These are phyloP conservation scores for Sistotremastrum niveocremeum DNA, from an alignment of 768 basidiomycete species.

Conservation along the genomic window DNA sequence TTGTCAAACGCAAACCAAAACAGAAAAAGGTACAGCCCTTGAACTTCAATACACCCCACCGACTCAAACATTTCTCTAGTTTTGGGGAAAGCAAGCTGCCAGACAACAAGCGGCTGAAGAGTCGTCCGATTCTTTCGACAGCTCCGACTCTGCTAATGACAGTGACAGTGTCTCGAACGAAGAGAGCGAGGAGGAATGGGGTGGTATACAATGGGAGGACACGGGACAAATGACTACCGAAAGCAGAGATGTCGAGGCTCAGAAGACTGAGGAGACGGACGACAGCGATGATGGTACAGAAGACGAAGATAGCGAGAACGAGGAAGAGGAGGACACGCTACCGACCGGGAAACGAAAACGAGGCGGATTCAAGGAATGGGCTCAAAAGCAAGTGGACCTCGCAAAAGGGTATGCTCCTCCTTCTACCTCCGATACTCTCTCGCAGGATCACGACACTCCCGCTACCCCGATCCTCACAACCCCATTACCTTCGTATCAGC, in stretches of 20 bases:
- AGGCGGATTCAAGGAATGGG: conserved; percentile 81
- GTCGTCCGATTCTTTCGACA: conserved; percentile 54
- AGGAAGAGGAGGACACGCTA: conserved; percentile 12
- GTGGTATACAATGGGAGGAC: conserved; percentile 8
- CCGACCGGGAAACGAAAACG: conserved; percentile 24
- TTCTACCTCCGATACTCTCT: conserved; percentile 11
- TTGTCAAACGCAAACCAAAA: conserved; percentile 31
- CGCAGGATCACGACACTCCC: conserved; percentile 6
- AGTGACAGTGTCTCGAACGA: conserved; percentile 15
- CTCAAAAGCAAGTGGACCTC: conserved; percentile 54
- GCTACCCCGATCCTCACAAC: conserved; percentile 4
- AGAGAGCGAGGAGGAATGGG: background rate
- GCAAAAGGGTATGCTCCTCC: conserved; percentile 28
- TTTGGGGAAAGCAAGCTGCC: conserved; percentile 15
- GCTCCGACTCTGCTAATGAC: conserved; percentile 65
- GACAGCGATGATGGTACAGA: conserved; percentile 9
- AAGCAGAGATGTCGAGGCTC: conserved; percentile 9
- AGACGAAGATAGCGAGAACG: conserved; percentile 7
- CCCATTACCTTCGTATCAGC: background rate
- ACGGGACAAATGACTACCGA: conserved; percentile 14
- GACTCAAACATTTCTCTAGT: conserved; percentile 2
- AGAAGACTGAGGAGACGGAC: conserved; percentile 7
- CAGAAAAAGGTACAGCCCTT: conserved; percentile 26
- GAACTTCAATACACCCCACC: conserved; percentile 1
- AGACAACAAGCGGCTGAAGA: conserved; percentile 14